phyloP scores from a whole-genome alignment of 78 protist species.

The Dictyostelium capitatum region DNA sequence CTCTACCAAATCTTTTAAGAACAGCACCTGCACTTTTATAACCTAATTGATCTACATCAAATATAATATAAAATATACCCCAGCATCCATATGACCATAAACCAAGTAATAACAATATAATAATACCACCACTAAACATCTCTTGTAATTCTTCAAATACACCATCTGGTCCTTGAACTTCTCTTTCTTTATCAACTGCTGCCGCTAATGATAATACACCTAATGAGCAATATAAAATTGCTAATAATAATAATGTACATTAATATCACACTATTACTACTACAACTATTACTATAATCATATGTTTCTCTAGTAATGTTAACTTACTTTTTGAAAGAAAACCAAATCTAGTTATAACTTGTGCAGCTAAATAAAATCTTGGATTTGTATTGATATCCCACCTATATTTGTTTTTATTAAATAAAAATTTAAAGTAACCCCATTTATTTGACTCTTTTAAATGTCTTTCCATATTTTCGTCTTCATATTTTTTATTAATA shows the following conservation, averaged over 20 bases:
- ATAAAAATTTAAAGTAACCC: slow-evolving; percentile 41
- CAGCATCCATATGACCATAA: slow-evolving; percentile 63
- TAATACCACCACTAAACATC: slow-evolving; percentile 67
- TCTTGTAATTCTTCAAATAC: slow-evolving; percentile 70
- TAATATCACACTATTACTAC: too few relatives aligned
- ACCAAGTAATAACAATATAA: slow-evolving; percentile 34
- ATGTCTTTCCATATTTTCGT: background rate
- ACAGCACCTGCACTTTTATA: slow-evolving; percentile 47
- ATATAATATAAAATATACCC: slow-evolving; percentile 53
- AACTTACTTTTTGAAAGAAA: slow-evolving; percentile 54
- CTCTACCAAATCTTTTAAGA: slow-evolving; percentile 63
- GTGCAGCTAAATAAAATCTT: slow-evolving; percentile 61
- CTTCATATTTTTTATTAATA: background rate
- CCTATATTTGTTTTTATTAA: slow-evolving; percentile 15
- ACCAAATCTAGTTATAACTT: slow-evolving; percentile 58
- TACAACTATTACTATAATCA: too few relatives aligned
- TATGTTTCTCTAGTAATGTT: too few relatives aligned
- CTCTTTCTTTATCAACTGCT: slow-evolving; percentile 65
- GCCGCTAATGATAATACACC: slow-evolving; percentile 58
- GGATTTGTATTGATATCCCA: slow-evolving; percentile 29
- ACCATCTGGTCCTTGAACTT: slow-evolving; percentile 43
- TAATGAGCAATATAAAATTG: slow-evolving; percentile 37
- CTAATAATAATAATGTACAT: background rate
- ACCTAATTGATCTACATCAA: slow-evolving; percentile 71
- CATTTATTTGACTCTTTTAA: background rate